These are phyloP conservation scores for Scleromitrula shiraiana DNA, from an alignment of 2,329 filamentous ascomycete genomes.

Conservation along the genomic window DNA sequence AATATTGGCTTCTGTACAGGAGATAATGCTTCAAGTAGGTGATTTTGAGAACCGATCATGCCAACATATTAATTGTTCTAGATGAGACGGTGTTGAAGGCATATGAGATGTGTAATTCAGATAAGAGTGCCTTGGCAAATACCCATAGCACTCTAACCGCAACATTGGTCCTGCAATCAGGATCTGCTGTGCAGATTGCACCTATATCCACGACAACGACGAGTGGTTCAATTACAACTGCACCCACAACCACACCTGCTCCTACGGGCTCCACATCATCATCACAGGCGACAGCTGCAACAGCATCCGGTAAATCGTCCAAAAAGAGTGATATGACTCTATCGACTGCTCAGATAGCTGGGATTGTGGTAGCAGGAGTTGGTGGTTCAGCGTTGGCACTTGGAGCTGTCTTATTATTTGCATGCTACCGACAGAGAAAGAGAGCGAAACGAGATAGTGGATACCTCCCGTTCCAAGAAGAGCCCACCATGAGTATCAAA, in stretches of 20 bases:
- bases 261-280: slow-evolving; percentile 11
- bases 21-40: slow-evolving; percentile 28
- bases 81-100: slow-evolving; percentile 41
- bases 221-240: slow-evolving; percentile 3
- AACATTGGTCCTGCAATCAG: slow-evolving; percentile 40
- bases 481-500: slow-evolving; percentile 20
- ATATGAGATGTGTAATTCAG: slow-evolving; percentile 50
- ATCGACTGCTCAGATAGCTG: slow-evolving; percentile 40
- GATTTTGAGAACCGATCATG: background rate
- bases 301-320: slow-evolving; percentile 3
- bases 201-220: slow-evolving; percentile 16
- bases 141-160: slow-evolving; percentile 52
- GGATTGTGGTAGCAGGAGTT: slow-evolving; percentile 48
- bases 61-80: slow-evolving; percentile 13
- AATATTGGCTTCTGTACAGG: slow-evolving; percentile 44
- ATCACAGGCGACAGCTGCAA: slow-evolving; percentile 11
- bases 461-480: slow-evolving; percentile 26
- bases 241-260: slow-evolving; percentile 7
- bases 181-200: slow-evolving; percentile 29
- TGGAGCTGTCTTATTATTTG: slow-evolving; percentile 35
- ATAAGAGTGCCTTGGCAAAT: slow-evolving; percentile 43
- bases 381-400: slow-evolving; percentile 42
- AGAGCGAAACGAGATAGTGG: slow-evolving; percentile 26
- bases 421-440: slow-evolving; percentile 29
- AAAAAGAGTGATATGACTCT: slow-evolving; percentile 13